Evolutionary conservation across 352 stramenopile species (phyloP), one percentile per base, ranked within the genome.

Genomic region (Globisporangium nodosum): DNA sequence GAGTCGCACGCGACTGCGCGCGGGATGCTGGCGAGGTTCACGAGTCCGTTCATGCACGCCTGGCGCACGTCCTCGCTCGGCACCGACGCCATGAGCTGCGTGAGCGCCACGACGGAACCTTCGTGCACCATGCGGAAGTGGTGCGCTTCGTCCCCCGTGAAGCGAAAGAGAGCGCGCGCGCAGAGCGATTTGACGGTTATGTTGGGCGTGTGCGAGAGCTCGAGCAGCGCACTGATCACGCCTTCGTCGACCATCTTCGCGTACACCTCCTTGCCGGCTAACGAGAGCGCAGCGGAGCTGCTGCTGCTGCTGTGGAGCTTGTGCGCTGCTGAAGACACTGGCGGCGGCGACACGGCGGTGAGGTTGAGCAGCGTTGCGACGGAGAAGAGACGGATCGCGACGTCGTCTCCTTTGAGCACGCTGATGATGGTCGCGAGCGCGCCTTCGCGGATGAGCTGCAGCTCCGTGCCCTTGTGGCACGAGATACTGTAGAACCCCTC

Each of bases 61-160:
- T 88, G 58, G 37, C 76, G 77, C 20, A 90, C 68, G 48, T 86
- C 79, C 43, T 81, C 73, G 4, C 59, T 74, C 1, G 71, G 65
- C 3, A 80, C 49, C 21, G 69, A 69, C 13, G 78, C 62, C 69
- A 93, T 81, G 31, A 93, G 69, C 61, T 90, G 81, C 27, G 78
- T 76, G 27, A 93, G 64, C 24, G 74, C 68, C 30, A 78, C 58
- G 20, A 92, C 84, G 8, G 77, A 71, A 37, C 84, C 84, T 47
- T 93, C 84, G 55, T 91, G 84, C 9, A 93, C 81, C 66, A 93
- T 80, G 3, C 78, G 69, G 53, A 90, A 89, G 66, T 92, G 84
- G 20, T 88, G 75, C 1, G 74, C 64, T 21, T 93, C 84, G 48
- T 93, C 81, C 33, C 81, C 73, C 6, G 79, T 87, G 31, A 93